A percentile compares a stretch with the other conserved stretches of the same genome.
Conservation (phyloP, 805 yeast species). For the Candida suzukii region DNA sequence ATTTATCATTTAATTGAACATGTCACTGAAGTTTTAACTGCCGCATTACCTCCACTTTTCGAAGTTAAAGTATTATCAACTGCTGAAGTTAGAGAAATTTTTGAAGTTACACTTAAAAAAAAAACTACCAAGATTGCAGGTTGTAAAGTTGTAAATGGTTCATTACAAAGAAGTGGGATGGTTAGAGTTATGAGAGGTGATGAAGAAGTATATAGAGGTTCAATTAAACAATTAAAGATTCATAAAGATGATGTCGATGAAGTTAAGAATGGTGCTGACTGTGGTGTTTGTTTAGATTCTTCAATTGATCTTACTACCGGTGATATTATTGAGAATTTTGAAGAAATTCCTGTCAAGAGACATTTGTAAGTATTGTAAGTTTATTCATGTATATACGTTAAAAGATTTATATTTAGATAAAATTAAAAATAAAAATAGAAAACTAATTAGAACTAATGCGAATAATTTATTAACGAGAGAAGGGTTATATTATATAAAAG, state of each 20-base stretch:
- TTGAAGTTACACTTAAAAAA: constrained; percentile 55
- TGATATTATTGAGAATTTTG: constrained; percentile 68
- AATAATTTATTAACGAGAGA: no score
- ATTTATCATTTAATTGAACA: constrained; percentile 86
- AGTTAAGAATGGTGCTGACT: constrained; percentile 80
- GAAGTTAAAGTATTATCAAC: constrained; percentile 63
- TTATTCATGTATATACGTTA: not conserved
- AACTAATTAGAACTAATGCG: no score
- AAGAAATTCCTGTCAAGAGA: constrained; percentile 53
- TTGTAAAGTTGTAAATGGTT: constrained; percentile 69
- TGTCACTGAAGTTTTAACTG: constrained; percentile 58
- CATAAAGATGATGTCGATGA: constrained; percentile 73
- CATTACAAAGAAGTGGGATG: constrained; percentile 48
- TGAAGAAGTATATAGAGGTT: constrained; percentile 28
- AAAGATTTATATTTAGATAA: not conserved
- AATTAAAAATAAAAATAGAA: no score
- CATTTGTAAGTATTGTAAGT: constrained; percentile 28
- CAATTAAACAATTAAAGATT: constrained; percentile 66
- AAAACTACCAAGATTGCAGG: constrained; percentile 71
- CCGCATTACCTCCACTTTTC: constrained; percentile 54
- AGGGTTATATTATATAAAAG: no score
- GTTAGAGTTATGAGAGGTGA: constrained; percentile 42
- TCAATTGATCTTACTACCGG: constrained; percentile 36
- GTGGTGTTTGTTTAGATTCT: constrained; percentile 70
- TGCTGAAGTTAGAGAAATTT: constrained; percentile 63